A percentile compares a stretch with the other conserved stretches of the same genome.
These are phyloP conservation scores for Postia placenta DNA, from an alignment of 768 basidiomycete species.

Conservation along the genomic window DNA sequence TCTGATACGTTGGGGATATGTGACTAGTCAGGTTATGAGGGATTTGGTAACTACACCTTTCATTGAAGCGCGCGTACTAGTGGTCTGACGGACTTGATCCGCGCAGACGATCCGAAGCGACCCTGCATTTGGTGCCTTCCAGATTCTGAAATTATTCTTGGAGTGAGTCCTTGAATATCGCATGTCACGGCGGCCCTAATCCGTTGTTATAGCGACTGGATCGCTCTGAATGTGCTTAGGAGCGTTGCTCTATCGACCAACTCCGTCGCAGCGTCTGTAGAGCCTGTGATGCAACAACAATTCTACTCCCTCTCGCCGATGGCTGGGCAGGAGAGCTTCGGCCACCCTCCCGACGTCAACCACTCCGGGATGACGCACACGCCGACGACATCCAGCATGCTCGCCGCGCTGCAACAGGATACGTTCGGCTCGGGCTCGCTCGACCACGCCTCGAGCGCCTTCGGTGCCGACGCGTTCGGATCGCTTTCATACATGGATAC, in stretches of 20 bases:
- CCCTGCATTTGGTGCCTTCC: conserved; percentile 89
- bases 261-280: conserved; percentile 87
- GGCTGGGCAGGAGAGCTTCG: conserved; percentile 78
- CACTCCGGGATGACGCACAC: conserved; percentile 67
- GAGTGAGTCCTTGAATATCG: conserved; percentile 50
- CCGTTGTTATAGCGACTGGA: conserved; percentile 65
- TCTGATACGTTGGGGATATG: conserved; percentile 88
- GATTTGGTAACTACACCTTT: conserved; percentile 57
- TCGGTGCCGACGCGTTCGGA: conserved; percentile 64
- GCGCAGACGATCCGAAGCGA: conserved; percentile 84
- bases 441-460: conserved; percentile 56
- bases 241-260: conserved; percentile 86
- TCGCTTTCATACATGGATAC: conserved; percentile 76
- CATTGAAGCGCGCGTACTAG: conserved; percentile 1
- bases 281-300: conserved; percentile 87
- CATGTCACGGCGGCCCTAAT: neutral
- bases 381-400: conserved; percentile 87
- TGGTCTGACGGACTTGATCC: conserved; percentile 1
- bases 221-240: conserved; percentile 81
- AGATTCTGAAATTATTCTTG: conserved; percentile 85
- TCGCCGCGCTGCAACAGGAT: conserved; percentile 79
- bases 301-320: conserved; percentile 86
- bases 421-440: conserved; percentile 59
- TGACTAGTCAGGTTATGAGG: conserved; percentile 89
- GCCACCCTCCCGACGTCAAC: conserved; percentile 53